These are phyloP conservation scores for Rhizopogon vulgaris DNA, from an alignment of 768 basidiomycete species.

Conservation along the genomic window DNA sequence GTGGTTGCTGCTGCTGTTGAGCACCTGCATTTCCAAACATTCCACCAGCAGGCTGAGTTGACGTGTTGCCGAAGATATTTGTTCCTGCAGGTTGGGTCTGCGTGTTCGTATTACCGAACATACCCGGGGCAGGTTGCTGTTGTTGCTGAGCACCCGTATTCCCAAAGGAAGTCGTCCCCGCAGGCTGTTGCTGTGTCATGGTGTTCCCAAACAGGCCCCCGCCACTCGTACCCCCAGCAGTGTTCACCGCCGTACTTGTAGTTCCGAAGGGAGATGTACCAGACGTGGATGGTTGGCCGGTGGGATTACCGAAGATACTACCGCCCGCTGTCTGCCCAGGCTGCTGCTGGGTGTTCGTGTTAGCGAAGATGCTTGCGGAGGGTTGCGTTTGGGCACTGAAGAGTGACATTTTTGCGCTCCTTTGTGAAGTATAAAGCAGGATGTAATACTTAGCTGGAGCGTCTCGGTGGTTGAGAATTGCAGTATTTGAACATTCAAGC, in stretches of 20 bases:
- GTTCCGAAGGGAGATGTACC: conserved; percentile 4
- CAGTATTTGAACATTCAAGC: no score
- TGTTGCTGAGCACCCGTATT: conserved; percentile 7
- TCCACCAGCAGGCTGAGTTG: conserved; percentile 6
- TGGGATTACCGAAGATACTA: conserved; percentile 13
- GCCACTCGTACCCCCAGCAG: conserved; percentile 1
- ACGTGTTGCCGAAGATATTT: conserved; percentile 17
- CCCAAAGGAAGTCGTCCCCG: conserved; percentile 12
- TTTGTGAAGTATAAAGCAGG: not conserved
- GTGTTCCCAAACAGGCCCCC: conserved; percentile 7
- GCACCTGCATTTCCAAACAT: conserved; percentile 13
- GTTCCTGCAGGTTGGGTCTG: conserved; percentile 5
- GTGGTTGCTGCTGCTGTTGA: conserved; percentile 10
- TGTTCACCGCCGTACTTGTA: not conserved
- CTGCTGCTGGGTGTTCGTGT: conserved; percentile 4
- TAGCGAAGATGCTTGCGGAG: conserved; percentile 1
- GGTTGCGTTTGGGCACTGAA: conserved; percentile 4
- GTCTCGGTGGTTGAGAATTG: not conserved
- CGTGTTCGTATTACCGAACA: conserved; percentile 16
- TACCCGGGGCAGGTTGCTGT: conserved; percentile 16
- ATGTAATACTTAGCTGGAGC: not conserved
- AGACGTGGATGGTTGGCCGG: conserved; percentile 12
- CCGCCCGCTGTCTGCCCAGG: conserved; percentile 12
- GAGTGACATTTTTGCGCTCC: conserved; percentile 1
- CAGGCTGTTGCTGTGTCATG: conserved; percentile 7